phyloP scores from a whole-genome alignment of 2,329 filamentous ascomycete genomes.

The Colletotrichum spaethianum region DNA sequence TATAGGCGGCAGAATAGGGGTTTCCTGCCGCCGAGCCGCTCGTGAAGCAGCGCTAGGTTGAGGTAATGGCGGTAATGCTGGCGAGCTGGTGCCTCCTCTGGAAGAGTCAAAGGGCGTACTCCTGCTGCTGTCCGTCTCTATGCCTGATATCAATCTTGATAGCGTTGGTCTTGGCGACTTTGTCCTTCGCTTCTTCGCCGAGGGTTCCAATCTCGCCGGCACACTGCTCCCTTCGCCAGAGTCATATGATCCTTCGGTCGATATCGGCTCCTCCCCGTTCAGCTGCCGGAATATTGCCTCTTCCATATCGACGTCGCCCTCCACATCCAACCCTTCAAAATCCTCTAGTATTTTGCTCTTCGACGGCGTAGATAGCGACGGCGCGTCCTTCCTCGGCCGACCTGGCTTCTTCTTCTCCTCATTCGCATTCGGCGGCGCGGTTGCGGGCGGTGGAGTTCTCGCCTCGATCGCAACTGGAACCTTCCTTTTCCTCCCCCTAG shows the following conservation, averaged over 20 bases:
- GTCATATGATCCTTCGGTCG: constrained; percentile 16
- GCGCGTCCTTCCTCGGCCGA: constrained; percentile 46
- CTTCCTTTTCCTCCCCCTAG: neutral
- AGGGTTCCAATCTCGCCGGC: neutral
- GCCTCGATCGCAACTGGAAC: neutral
- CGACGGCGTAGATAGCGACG: constrained; percentile 53
- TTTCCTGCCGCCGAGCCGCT: neutral
- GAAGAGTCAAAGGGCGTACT: constrained; percentile 30
- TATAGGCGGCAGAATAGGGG: constrained; percentile 5
- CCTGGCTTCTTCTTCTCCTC: constrained; percentile 44
- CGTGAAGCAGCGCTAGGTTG: neutral
- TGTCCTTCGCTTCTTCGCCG: constrained; percentile 32
- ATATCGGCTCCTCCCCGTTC: constrained; percentile 3
- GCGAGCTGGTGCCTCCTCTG: constrained; percentile 30
- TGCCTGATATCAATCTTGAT: neutral
- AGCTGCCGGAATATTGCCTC: constrained; percentile 36
- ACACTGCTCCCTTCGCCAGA: constrained; percentile 2
- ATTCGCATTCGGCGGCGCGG: constrained; percentile 32
- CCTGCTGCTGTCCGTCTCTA: constrained; percentile 28
- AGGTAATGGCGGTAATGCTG: constrained; percentile 23
- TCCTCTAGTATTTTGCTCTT: constrained; percentile 49
- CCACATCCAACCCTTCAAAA: constrained; percentile 45
- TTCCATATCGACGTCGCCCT: constrained; percentile 45
- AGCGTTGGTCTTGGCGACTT: constrained; percentile 8
- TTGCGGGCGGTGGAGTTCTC: neutral